Evolutionary conservation across 2,329 filamentous ascomycete genomes (phyloP), one percentile per base, ranked within the genome.

Genomic region (Tolypocladium tropicale): DNA sequence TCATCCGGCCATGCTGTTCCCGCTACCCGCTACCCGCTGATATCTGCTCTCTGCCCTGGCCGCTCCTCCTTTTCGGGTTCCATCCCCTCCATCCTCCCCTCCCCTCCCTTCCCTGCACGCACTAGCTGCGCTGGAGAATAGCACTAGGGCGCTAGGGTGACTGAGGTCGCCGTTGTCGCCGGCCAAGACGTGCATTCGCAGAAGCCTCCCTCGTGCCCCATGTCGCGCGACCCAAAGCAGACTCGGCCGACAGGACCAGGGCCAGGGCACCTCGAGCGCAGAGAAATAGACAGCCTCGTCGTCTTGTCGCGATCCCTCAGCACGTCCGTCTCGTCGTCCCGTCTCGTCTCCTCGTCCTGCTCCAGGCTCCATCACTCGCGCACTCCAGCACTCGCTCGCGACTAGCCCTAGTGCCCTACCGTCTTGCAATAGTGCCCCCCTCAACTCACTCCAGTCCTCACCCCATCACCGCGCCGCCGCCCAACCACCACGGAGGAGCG

Each of bases 401-500:
- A 12, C 16, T 25, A 32, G 18, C 37, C 37, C 37, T 49, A 49
- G 46, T 32, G 46, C 46, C 46, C 46, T 32, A 2, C 46, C 6
- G 12, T 21, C 46, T 32, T 28, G 46, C 52, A 30, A 52, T 55
- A 55, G 48, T 53, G 52, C 52, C 52, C 23, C 52, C 50, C n/a
- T 30, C 53, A 41, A 16, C 37, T 21, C 46, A n/a, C 18, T 32
- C 28, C 25, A 49, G 46, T 32, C 46, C 28, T 33, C 46, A n/a
- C 46, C 25, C 46, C 46, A 12, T 49, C 46, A 14, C 10, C 28
- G 12, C 4, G 16, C 28, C 9, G 18, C 28, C 46, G 46, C 46
- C 46, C 46, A 57, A 56, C 58, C 52, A 54, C 53, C 55, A 43
- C 51, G 51, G 50, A 53, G 39, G 32, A 46, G 37, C 32, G 48